These are phyloP conservation scores for Neonectria coccinea DNA, from an alignment of 2,329 filamentous ascomycete species.

Conservation along the genomic window DNA sequence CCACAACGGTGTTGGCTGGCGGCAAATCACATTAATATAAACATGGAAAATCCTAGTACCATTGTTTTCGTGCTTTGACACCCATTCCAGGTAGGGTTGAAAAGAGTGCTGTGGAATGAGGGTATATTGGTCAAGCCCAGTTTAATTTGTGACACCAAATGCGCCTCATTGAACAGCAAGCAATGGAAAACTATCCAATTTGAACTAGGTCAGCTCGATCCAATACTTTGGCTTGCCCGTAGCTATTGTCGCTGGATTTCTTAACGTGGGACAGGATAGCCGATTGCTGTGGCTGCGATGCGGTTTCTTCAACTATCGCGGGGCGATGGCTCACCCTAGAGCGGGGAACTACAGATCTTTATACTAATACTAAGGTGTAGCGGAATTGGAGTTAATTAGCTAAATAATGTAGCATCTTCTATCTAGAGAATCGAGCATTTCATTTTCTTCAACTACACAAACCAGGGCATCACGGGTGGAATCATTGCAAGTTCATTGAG, in stretches of 20 bases:
- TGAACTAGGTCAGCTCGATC: neutral
- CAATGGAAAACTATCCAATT: neutral
- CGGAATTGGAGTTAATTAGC: no score
- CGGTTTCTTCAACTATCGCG: neutral
- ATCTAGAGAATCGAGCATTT: no score
- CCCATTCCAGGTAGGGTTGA: neutral
- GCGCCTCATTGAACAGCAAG: neutral
- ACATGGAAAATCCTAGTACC: neutral
- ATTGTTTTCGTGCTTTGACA: neutral
- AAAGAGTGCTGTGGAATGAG: neutral
- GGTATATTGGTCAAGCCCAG: neutral
- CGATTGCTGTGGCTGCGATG: neutral
- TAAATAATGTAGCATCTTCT: no score
- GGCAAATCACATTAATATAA: neutral
- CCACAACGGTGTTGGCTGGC: no score
- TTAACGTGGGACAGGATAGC: neutral
- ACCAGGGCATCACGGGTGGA: no score
- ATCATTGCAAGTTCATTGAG: no score
- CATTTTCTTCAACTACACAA: no score
- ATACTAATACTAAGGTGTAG: no score
- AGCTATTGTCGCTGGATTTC: neutral
- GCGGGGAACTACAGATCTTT: no score
- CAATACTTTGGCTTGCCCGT: no score
- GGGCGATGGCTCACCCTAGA: no score
- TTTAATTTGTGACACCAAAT: neutral